These are phyloP conservation scores for Phenoliferia sp. DNA, from an alignment of 1,284 basidiomycete species.

Conservation along the genomic window DNA sequence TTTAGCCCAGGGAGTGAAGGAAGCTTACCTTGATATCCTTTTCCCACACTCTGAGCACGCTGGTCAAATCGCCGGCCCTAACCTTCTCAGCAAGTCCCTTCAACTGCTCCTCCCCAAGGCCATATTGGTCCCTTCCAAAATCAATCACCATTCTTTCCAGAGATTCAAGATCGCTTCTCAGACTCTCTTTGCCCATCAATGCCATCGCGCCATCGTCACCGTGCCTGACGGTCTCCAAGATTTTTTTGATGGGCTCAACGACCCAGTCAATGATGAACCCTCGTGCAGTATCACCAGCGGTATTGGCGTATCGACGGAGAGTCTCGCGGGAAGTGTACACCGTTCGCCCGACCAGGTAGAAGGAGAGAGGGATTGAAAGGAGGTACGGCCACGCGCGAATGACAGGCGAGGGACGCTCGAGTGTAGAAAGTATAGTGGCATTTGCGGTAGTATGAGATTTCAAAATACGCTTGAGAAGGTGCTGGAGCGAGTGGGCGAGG, in stretches of 20 bases:
- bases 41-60: conserved; percentile 85
- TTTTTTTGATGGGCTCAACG: conserved; percentile 74
- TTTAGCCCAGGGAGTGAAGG: not conserved
- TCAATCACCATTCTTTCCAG: conserved; percentile 88
- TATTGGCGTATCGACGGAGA: conserved; percentile 52
- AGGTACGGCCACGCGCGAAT: conserved; percentile 35
- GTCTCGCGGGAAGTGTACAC: conserved; percentile 29
- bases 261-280: conserved; percentile 83
- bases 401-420: conserved; percentile 20
- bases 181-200: conserved; percentile 69
- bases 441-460: conserved; percentile 8
- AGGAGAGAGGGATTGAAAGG: conserved; percentile 25
- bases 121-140: conserved; percentile 73
- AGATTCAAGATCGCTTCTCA: conserved; percentile 72
- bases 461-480: conserved; percentile 25
- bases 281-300: conserved; percentile 62
- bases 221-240: conserved; percentile 74
- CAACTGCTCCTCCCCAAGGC: conserved; percentile 60
- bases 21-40: conserved; percentile 67
- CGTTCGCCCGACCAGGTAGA: conserved; percentile 6
- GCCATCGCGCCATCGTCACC: conserved; percentile 64
- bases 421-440: not conserved
- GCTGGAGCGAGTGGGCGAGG: conserved; percentile 23
- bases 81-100: conserved; percentile 62
- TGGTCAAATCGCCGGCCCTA: conserved; percentile 75